These are phyloP conservation scores for Lonicera japonica DNA, from an alignment of 129 eudicot species.

Conservation along the genomic window DNA sequence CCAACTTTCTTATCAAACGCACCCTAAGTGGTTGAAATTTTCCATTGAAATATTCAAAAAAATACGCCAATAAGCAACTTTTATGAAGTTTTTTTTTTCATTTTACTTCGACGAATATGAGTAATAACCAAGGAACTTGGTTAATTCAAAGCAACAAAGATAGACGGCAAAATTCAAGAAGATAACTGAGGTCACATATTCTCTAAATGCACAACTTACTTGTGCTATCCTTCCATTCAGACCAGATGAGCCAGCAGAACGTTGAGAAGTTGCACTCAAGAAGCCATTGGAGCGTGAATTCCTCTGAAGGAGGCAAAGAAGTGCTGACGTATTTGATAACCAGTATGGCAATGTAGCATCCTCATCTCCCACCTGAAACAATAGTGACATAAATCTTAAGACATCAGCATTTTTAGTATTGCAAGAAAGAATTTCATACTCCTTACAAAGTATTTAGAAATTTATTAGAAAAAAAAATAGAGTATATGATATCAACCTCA, in stretches of 20 bases:
- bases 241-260: slow-evolving; percentile 61
- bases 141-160: too few species aligned
- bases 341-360: slow-evolving; percentile 76
- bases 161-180: too few species aligned
- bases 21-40: too few species aligned
- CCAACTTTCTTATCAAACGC: too few species aligned
- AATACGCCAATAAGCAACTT: too few species aligned
- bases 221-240: slow-evolving; percentile 70
- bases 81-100: too few species aligned
- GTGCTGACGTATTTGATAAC: slow-evolving; percentile 90
- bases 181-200: too few species aligned
- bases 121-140: too few species aligned
- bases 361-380: slow-evolving; percentile 80
- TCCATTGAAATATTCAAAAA: too few species aligned
- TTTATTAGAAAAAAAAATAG: background rate
- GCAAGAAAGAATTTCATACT: too few species aligned
- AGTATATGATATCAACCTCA: background rate
- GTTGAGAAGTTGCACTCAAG: slow-evolving; percentile 68
- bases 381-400: background rate
- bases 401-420: too few species aligned
- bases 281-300: slow-evolving; percentile 83
- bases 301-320: slow-evolving; percentile 83
- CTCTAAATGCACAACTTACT: slow-evolving; percentile 32
- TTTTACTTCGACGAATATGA: too few species aligned
- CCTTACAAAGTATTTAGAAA: background rate